Evolutionary conservation across 805 yeast species (phyloP).

Genomic region (Candida namnaoensis): DNA sequence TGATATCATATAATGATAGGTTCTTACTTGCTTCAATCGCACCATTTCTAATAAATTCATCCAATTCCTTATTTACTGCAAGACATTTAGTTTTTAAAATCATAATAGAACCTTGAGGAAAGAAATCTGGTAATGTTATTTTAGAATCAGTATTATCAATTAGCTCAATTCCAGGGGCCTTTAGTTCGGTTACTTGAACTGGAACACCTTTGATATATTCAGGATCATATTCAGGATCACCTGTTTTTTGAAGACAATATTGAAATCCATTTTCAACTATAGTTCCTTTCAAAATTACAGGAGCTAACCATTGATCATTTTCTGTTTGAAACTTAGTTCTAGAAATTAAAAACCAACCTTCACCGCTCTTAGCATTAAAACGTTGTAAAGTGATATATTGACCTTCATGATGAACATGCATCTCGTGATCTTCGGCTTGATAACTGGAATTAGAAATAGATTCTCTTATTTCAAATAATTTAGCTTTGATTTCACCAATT

Average conservation of each 20-base stretch:
- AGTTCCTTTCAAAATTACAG: conserved; percentile 53
- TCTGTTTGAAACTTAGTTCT: conserved; percentile 60
- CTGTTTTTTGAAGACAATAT: conserved; percentile 44
- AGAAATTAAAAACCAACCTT: conserved; percentile 84
- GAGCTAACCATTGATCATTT: conserved; percentile 45
- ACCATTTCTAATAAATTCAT: conserved; percentile 60
- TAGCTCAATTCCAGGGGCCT: conserved; percentile 36
- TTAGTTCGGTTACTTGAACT: conserved; percentile 45
- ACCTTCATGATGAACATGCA: conserved; percentile 91
- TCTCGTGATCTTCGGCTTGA: conserved; percentile 61
- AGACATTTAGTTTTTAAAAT: conserved; percentile 66
- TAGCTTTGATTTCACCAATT: conserved; percentile 63
- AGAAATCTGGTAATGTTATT: conserved; percentile 49
- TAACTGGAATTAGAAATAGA: conserved; percentile 41
- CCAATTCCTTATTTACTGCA: conserved; percentile 57
- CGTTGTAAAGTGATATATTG: conserved; percentile 89
- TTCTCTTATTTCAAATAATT: conserved; percentile 49
- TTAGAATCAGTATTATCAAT: conserved; percentile 35
- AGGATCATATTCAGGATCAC: conserved; percentile 32
- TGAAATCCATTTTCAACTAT: conserved; percentile 48
- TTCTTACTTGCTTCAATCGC: conserved; percentile 65
- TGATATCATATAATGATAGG: conserved; percentile 60
- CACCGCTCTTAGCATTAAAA: conserved; percentile 73
- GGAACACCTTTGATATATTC: conserved; percentile 56
- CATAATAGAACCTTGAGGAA: conserved; percentile 89